These are phyloP conservation scores for Lachancea sp. DNA, from an alignment of 805 yeast species.

Conservation along the genomic window DNA sequence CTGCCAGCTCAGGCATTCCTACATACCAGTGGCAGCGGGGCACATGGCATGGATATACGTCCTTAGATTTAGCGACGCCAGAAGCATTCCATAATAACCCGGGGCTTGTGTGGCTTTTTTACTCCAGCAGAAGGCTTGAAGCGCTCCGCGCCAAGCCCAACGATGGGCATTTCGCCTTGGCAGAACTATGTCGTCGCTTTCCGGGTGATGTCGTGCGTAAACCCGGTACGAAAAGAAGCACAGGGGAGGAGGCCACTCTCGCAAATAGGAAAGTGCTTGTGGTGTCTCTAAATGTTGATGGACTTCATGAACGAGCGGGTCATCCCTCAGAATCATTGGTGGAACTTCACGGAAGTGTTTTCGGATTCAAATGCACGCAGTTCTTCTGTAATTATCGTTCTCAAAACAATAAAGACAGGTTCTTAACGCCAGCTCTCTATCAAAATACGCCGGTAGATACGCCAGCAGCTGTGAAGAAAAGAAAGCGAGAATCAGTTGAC, in stretches of 20 bases:
- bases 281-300: conserved; percentile 81
- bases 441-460: conserved; percentile 23
- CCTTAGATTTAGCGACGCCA: conserved; percentile 84
- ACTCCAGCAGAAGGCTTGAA: conserved; percentile 56
- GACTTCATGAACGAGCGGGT: conserved; percentile 58
- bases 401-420: conserved; percentile 45
- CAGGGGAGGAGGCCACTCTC: conserved; percentile 18
- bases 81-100: conserved; percentile 84
- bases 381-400: conserved; percentile 63
- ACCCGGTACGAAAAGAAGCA: not conserved
- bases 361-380: conserved; percentile 66
- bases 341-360: conserved; percentile 76
- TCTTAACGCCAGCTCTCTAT: conserved; percentile 50
- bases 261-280: conserved; percentile 46
- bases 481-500: not conserved
- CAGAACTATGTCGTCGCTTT: conserved; percentile 37
- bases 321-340: conserved; percentile 48
- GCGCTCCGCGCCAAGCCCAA: conserved; percentile 70
- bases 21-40: conserved; percentile 71
- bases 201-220: conserved; percentile 3
- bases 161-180: conserved; percentile 63
- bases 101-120: conserved; percentile 85
- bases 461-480: not conserved
- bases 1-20: conserved; percentile 70
- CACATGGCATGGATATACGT: conserved; percentile 68